These are phyloP conservation scores for Kockiozyma suomiensis DNA, from an alignment of 805 yeast genomes.

Conservation along the genomic window DNA sequence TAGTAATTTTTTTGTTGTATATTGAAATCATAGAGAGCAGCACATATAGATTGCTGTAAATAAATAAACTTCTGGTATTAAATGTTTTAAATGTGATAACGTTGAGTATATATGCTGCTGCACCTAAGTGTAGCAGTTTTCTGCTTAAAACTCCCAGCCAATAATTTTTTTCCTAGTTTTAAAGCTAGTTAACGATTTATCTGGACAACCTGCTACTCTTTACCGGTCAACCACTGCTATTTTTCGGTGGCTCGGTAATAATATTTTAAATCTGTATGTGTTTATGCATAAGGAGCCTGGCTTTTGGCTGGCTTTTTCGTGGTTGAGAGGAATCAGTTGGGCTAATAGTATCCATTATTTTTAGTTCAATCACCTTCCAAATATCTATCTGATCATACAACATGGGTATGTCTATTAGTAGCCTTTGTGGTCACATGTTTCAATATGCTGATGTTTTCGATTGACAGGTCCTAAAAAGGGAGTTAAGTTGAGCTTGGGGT, in stretches of 20 bases:
- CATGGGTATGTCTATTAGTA: constrained; percentile 11
- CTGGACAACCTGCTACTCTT: not conserved
- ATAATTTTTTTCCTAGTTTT: constrained; percentile 7
- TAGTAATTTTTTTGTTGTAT: not conserved
- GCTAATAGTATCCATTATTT: not conserved
- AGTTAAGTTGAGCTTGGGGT: constrained; percentile 32
- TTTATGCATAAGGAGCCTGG: not conserved
- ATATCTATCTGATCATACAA: not conserved
- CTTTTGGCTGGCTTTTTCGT: not conserved
- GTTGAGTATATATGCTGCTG: not conserved
- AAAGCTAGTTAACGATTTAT: not conserved
- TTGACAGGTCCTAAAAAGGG: constrained; percentile 11
- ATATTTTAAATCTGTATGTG: not conserved
- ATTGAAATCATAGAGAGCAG: not conserved
- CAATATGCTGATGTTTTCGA: not conserved
- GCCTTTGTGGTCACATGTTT: not conserved
- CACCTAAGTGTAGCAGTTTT: not conserved
- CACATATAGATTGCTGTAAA: not conserved
- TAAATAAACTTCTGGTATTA: not conserved
- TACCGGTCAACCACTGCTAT: not conserved
- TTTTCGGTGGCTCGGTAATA: not conserved
- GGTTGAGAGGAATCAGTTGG: not conserved
- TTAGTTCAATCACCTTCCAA: not conserved
- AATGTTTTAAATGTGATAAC: not conserved
- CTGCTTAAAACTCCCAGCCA: constrained; percentile 6